phyloP scores from a whole-genome alignment of 495 filamentous ascomycete genomes.

The Rhizodiscina lignyota region DNA sequence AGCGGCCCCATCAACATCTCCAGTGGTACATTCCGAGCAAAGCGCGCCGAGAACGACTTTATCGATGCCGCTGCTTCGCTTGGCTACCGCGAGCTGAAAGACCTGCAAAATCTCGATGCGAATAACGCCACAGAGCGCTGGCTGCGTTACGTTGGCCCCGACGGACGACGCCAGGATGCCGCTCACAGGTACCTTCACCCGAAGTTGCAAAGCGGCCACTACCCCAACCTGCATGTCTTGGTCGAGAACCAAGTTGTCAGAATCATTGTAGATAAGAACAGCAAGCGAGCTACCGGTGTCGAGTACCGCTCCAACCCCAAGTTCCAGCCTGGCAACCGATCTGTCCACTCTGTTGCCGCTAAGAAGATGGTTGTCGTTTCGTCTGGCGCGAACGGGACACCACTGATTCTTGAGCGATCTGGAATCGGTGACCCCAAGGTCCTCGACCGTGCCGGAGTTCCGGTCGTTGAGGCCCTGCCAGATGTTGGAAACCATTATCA shows the following conservation, averaged over 20 bases:
- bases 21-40: constrained; percentile 17
- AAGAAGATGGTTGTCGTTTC: constrained; percentile 18
- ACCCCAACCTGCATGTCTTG: constrained; percentile 16
- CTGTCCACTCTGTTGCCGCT: constrained; percentile 25
- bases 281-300: constrained; percentile 12
- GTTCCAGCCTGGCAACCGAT: constrained; percentile 8
- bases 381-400: constrained; percentile 16
- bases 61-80: constrained; percentile 23
- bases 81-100: constrained; percentile 27
- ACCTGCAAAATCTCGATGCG: constrained; percentile 15
- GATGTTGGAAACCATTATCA: constrained; percentile 17
- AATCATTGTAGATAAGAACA: constrained; percentile 9
- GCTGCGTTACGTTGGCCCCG: constrained; percentile 8
- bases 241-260: constrained; percentile 12
- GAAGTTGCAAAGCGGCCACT: constrained; percentile 14
- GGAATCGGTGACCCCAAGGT: constrained; percentile 14
- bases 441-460: constrained; percentile 7
- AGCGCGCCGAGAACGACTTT: constrained; percentile 19
- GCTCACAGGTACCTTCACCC: constrained; percentile 23
- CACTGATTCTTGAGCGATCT: constrained; percentile 18
- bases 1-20: constrained; percentile 34
- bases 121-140: constrained; percentile 7
- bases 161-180: constrained; percentile 20
- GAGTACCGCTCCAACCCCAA: constrained; percentile 13
- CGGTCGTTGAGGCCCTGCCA: constrained; percentile 9